These are phyloP conservation scores for Moniliella sp. DNA, from an alignment of 1,284 basidiomycete genomes.

Conservation along the genomic window DNA sequence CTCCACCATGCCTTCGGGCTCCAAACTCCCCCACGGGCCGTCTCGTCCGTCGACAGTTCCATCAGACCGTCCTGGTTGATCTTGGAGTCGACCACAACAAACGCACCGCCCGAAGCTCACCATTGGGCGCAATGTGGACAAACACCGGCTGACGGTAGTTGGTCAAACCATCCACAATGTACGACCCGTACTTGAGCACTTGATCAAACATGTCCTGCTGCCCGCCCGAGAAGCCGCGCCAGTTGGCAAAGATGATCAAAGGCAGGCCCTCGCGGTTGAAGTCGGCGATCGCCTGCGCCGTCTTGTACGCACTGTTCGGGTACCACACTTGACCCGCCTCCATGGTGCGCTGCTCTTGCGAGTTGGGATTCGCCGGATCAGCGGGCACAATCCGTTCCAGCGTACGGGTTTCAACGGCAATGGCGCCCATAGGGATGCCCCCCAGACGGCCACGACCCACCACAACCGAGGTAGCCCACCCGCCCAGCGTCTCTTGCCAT, in stretches of 20 bases:
- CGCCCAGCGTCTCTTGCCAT: slow-evolving; percentile 68
- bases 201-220: slow-evolving; percentile 70
- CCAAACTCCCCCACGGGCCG: slow-evolving; percentile 80
- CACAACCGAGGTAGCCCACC: slow-evolving; percentile 33
- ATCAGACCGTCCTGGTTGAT: slow-evolving; percentile 83
- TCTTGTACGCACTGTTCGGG: slow-evolving; percentile 99
- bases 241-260: slow-evolving; percentile 95
- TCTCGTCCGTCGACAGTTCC: slow-evolving; percentile 71
- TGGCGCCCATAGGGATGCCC: slow-evolving; percentile 90
- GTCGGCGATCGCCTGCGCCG: slow-evolving; percentile 94
- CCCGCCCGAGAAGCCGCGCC: slow-evolving; percentile 98
- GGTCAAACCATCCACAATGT: slow-evolving; percentile 87
- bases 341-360: slow-evolving; percentile 92
- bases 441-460: slow-evolving; percentile 85
- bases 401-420: slow-evolving; percentile 90
- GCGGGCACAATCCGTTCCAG: slow-evolving; percentile 91
- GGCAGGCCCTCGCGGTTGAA: slow-evolving; percentile 91
- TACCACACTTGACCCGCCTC: slow-evolving; percentile 99
- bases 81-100: slow-evolving; percentile 93
- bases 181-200: slow-evolving; percentile 35
- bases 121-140: slow-evolving; percentile 93
- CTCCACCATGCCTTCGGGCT: slow-evolving; percentile 82
- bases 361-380: slow-evolving; percentile 92
- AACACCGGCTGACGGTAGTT: slow-evolving; percentile 96
- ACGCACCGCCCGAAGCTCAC: slow-evolving; percentile 96